Conservation (phyloP, 2,329 filamentous ascomycete species). For the Fusarium stilboides region DNA sequence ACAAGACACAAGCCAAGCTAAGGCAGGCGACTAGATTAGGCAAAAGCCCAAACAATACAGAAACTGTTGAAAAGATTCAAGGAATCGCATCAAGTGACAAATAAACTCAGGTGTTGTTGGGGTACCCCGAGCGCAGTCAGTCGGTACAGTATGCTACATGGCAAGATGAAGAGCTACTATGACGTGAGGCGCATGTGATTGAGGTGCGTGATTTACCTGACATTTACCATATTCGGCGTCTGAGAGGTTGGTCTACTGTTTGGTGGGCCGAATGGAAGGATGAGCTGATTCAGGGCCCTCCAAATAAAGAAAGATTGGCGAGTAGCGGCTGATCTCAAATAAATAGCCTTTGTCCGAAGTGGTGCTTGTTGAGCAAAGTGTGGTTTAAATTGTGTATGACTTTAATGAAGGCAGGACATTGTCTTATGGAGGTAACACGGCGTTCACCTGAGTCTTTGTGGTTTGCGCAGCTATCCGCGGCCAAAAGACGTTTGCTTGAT, state of each 20-base stretch:
- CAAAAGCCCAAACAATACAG: constrained; percentile 47
- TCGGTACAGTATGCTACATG: background rate
- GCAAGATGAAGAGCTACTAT: constrained; percentile 26
- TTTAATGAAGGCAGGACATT: background rate
- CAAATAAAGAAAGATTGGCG: constrained; percentile 33
- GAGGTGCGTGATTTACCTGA: constrained; percentile 39
- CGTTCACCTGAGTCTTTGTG: constrained; percentile 7
- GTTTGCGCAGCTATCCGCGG: constrained; percentile 18
- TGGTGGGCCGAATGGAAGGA: constrained; percentile 26
- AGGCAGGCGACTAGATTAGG: constrained; percentile 36
- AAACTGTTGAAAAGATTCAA: constrained; percentile 38
- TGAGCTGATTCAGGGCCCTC: constrained; percentile 35
- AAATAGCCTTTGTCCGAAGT: constrained; percentile 4
- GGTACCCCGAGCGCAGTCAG: background rate
- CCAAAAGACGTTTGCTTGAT: constrained; percentile 5
- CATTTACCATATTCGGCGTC: constrained; percentile 27
- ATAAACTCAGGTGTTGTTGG: background rate
- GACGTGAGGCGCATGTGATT: constrained; percentile 45
- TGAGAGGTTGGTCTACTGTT: constrained; percentile 19
- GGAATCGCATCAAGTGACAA: constrained; percentile 11
- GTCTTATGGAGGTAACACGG: background rate
- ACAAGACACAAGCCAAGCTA: constrained; percentile 32
- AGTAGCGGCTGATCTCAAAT: constrained; percentile 25
- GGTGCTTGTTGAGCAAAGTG: constrained; percentile 2
- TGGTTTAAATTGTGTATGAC: background rate